Conservation (phyloP, 2,329 filamentous ascomycete genomes). For the Pestalotiopsis sp. region DNA sequence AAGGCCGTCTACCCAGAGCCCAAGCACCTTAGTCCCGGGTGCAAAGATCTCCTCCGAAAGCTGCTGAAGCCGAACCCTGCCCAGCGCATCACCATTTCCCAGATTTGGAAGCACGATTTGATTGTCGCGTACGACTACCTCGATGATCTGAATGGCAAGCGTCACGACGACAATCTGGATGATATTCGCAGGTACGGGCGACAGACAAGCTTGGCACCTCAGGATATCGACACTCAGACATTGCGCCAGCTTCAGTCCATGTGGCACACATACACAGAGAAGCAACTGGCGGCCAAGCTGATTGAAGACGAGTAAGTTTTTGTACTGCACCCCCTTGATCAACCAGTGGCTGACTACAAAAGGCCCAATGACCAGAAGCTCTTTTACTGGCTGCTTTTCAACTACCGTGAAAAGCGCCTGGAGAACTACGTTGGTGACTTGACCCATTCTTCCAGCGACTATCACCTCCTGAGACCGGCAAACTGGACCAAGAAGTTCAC, state of each 20-base stretch:
- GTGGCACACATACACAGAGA: slow-evolving; percentile 83
- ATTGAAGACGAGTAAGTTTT: slow-evolving; percentile 59
- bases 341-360: slow-evolving; percentile 23
- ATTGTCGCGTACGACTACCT: slow-evolving; percentile 79
- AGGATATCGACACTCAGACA: slow-evolving; percentile 78
- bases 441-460: slow-evolving; percentile 86
- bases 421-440: slow-evolving; percentile 84
- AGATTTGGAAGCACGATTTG: slow-evolving; percentile 87
- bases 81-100: slow-evolving; percentile 73
- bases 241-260: slow-evolving; percentile 84
- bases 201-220: slow-evolving; percentile 56
- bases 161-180: slow-evolving; percentile 47
- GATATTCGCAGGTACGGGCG: slow-evolving; percentile 62
- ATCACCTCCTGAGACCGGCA: slow-evolving; percentile 71
- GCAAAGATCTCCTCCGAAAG: slow-evolving; percentile 73
- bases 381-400: slow-evolving; percentile 83
- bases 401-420: slow-evolving; percentile 79
- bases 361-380: slow-evolving; percentile 88
- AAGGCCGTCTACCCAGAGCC: slow-evolving; percentile 63
- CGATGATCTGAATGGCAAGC: slow-evolving; percentile 60
- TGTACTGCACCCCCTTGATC: neutral
- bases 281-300: slow-evolving; percentile 70
- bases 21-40: slow-evolving; percentile 64
- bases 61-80: slow-evolving; percentile 81
- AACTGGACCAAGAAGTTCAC: slow-evolving; percentile 61